These are phyloP conservation scores for Neurospora sp. DNA, from an alignment of 495 filamentous ascomycete species.

Conservation along the genomic window DNA sequence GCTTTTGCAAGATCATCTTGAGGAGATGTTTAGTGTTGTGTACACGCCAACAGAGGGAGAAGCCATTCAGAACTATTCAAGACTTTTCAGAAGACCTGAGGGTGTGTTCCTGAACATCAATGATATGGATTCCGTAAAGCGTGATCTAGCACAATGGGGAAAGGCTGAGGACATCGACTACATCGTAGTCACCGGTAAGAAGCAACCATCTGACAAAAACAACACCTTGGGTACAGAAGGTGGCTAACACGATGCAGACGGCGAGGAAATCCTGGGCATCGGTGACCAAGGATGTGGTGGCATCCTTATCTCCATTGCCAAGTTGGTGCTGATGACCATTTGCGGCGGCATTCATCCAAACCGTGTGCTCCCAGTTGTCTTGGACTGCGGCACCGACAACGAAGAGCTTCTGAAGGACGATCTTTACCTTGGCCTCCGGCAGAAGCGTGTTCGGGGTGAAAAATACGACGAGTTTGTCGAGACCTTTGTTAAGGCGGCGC, in stretches of 20 bases:
- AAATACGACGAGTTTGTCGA: constrained; percentile 75
- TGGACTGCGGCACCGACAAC: constrained; percentile 88
- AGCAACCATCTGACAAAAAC: too few relatives aligned
- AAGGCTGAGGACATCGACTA: constrained; percentile 70
- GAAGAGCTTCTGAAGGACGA: constrained; percentile 66
- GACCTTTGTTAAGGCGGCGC: constrained; percentile 55
- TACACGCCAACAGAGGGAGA: constrained; percentile 90
- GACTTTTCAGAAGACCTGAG: constrained; percentile 66
- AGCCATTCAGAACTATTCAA: constrained; percentile 79
- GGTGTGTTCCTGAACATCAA: constrained; percentile 53
- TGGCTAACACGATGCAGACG: constrained; percentile 13
- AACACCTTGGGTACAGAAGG: background rate
- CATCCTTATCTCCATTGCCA: constrained; percentile 76
- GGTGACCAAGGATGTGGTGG: constrained; percentile 88
- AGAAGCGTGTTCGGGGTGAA: constrained; percentile 54
- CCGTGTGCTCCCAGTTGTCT: constrained; percentile 66
- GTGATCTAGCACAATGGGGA: constrained; percentile 58
- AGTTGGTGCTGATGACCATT: constrained; percentile 69
- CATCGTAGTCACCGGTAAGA: constrained; percentile 69
- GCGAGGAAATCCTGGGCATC: constrained; percentile 70
- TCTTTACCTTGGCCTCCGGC: constrained; percentile 66
- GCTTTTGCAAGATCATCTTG: constrained; percentile 35
- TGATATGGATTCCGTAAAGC: constrained; percentile 46
- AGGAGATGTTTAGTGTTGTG: constrained; percentile 82
- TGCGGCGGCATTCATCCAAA: constrained; percentile 81